Percentiles rank a stretch among this genome's conserved stretches.
Conservation (phyloP, 495 filamentous ascomycete genomes). For the Penicillium riverlandense region DNA sequence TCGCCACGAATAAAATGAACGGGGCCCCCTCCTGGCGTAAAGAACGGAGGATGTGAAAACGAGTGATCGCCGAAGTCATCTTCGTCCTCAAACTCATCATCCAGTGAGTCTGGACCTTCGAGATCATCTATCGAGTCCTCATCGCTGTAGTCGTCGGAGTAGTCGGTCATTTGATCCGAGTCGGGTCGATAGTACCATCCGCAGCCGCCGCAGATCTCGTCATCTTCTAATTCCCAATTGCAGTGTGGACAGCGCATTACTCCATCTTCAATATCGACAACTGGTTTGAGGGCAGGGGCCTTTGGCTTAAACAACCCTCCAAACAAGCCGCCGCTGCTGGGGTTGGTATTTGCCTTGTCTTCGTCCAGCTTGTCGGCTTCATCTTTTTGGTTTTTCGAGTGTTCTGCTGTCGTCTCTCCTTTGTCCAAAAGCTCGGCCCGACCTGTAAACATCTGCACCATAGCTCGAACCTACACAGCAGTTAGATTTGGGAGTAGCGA, state of each 20-base stretch:
- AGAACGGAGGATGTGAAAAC: not conserved
- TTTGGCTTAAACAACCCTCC: constrained; percentile 51
- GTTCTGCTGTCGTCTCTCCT: constrained; percentile 55
- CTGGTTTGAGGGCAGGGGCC: constrained; percentile 16
- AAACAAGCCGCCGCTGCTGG: constrained; percentile 53
- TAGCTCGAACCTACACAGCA: constrained; percentile 50
- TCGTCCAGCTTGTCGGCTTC: constrained; percentile 56
- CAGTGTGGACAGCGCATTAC: constrained; percentile 59
- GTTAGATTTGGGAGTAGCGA: not conserved
- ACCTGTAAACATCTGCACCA: constrained; percentile 58
- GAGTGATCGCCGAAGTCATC: constrained; percentile 21
- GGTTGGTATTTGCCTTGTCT: constrained; percentile 42
- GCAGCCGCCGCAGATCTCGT: constrained; percentile 47
- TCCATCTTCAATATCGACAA: constrained; percentile 54
- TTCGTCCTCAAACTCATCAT: constrained; percentile 22
- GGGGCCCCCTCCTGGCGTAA: too few species aligned
- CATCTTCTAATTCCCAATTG: constrained; percentile 56
- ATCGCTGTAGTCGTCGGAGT: constrained; percentile 15
- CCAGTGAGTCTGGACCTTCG: constrained; percentile 22
- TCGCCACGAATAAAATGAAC: too few species aligned
- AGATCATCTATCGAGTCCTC: constrained; percentile 9
- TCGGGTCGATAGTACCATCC: constrained; percentile 35
- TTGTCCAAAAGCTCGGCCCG: constrained; percentile 57
- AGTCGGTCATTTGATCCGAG: constrained; percentile 17
- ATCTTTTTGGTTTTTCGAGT: constrained; percentile 49